A percentile compares a stretch with the other conserved stretches of the same genome.
These are phyloP conservation scores for Lagerstroemia speciosa DNA, from an alignment of 345 rosid genomes.

Conservation along the genomic window DNA sequence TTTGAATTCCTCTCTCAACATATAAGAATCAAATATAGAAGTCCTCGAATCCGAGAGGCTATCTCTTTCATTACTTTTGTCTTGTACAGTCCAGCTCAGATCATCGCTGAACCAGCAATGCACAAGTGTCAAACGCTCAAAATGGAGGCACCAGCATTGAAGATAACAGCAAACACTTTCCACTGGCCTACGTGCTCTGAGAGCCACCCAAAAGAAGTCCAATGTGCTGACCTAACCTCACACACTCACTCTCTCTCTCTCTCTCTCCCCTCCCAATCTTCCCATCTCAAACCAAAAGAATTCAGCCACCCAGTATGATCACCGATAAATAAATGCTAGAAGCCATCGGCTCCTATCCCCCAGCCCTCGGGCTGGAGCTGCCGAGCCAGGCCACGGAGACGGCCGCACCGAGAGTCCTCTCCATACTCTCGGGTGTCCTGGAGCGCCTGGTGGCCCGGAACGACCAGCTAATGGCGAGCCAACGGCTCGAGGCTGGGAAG, in stretches of 20 bases:
- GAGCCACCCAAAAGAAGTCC: conserved; percentile 12
- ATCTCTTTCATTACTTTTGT: background rate
- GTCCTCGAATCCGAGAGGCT: too few relatives aligned
- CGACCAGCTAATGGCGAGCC: conserved; percentile 39
- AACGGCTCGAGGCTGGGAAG: conserved; percentile 29
- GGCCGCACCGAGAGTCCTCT: conserved; percentile 55
- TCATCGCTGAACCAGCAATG: background rate
- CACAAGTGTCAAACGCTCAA: conserved; percentile 24
- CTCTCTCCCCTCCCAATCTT: background rate
- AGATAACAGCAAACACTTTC: conserved; percentile 6
- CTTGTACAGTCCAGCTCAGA: background rate
- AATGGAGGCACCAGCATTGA: background rate
- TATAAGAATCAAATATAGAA: too few relatives aligned
- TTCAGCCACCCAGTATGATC: too few relatives aligned
- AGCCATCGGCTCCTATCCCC: conserved; percentile 15
- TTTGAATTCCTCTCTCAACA: too few relatives aligned
- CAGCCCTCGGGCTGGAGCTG: conserved; percentile 12
- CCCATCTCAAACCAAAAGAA: background rate
- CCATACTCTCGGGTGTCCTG: conserved; percentile 48
- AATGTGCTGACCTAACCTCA: background rate
- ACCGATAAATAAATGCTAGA: conserved; percentile 36
- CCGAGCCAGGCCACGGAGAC: conserved; percentile 33
- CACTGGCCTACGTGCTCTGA: background rate
- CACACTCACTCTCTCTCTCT: background rate
- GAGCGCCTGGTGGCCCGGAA: conserved; percentile 76